A percentile compares a stretch with the other conserved stretches of the same genome.
Conservation (phyloP, 2,329 filamentous ascomycete genomes). For the Dactylellina drechsleri region DNA sequence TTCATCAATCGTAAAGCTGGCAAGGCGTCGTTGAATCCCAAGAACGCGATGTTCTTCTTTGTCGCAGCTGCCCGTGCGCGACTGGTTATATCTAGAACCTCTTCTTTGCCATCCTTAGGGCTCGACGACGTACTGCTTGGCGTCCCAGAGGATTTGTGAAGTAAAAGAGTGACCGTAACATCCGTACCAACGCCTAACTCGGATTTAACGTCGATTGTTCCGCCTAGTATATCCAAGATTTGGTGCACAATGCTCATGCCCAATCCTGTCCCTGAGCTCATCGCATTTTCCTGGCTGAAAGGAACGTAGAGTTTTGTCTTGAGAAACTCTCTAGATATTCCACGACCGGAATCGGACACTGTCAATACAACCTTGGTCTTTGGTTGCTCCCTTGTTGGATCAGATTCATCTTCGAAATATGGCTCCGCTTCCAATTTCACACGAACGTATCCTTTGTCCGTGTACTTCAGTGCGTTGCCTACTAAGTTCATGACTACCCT, state of each 20-base stretch:
- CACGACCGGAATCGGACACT: conserved; percentile 73
- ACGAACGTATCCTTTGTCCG: conserved; percentile 66
- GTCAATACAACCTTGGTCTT: conserved; percentile 62
- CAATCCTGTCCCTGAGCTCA: conserved; percentile 72
- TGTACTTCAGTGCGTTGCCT: conserved; percentile 73
- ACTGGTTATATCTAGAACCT: conserved; percentile 16
- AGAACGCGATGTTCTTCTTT: conserved; percentile 25
- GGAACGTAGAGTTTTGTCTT: conserved; percentile 71
- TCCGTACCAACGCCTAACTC: conserved; percentile 68
- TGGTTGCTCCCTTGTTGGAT: background rate
- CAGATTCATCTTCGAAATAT: conserved; percentile 33
- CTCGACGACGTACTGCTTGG: background rate
- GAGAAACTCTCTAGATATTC: conserved; percentile 73
- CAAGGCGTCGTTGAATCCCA: conserved; percentile 29
- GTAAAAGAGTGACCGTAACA: conserved; percentile 65
- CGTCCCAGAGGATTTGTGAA: conserved; percentile 57
- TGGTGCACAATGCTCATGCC: conserved; percentile 73
- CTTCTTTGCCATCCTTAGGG: conserved; percentile 6
- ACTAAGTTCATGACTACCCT: conserved; percentile 73
- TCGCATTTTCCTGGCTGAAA: conserved; percentile 72
- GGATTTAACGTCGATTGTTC: conserved; percentile 69
- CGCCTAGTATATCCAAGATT: conserved; percentile 71
- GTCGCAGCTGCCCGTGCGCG: conserved; percentile 21
- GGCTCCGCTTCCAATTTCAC: conserved; percentile 61
- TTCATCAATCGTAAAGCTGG: conserved; percentile 56